Evolutionary conservation across 2,329 filamentous ascomycete species (phyloP).

Genomic region (Rhynchosporium secalis): DNA sequence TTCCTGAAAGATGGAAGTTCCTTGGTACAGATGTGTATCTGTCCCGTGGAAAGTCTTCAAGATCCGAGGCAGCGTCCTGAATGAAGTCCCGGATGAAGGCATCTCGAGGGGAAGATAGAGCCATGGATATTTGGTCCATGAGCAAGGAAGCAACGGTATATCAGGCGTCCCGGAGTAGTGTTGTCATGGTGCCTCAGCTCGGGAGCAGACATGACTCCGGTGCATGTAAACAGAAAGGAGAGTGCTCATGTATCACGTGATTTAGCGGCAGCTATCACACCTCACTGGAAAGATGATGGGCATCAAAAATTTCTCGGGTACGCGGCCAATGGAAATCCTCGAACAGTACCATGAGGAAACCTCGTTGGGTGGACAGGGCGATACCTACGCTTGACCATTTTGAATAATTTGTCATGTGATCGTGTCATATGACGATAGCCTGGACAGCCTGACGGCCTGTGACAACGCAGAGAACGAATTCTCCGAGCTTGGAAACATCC

Average conservation of each 20-base stretch:
- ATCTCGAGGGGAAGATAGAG: conserved; percentile 6
- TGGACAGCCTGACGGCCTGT: conserved; percentile 12
- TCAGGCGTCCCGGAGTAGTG: neutral
- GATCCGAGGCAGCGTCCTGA: conserved; percentile 9
- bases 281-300: neutral
- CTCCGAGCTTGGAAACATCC: conserved; percentile 5
- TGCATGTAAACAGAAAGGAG: no score
- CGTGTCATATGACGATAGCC: conserved; percentile 16
- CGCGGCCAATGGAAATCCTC: conserved; percentile 9
- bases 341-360: conserved; percentile 8
- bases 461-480: conserved; percentile 22
- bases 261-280: conserved; percentile 3
- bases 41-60: conserved; percentile 1
- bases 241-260: conserved; percentile 3
- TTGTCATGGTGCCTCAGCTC: neutral
- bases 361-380: conserved; percentile 17
- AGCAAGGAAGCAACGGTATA: neutral
- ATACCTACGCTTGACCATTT: conserved; percentile 29
- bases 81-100: conserved; percentile 18
- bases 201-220: neutral
- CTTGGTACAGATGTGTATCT: neutral
- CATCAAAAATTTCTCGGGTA: neutral
- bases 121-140: no score
- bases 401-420: conserved; percentile 14
- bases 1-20: neutral